phyloP scores from a whole-genome alignment of 2,329 filamentous ascomycete genomes.

The Xylariaceae sp. region DNA sequence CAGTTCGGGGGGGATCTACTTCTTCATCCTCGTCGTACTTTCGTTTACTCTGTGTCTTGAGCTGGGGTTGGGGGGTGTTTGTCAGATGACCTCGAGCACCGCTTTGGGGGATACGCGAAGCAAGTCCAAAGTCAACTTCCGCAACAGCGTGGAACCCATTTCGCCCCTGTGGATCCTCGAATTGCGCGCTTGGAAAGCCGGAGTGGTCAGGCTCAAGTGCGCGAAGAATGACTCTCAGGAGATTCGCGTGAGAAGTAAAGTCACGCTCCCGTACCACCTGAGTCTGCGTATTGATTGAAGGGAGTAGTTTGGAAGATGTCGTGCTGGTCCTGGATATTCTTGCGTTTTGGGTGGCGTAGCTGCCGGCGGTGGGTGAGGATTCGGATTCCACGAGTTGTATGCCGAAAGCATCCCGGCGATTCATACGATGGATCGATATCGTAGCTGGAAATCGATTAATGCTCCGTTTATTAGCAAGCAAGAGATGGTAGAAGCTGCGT shows the following conservation, averaged over 20 bases:
- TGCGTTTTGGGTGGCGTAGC: not conserved
- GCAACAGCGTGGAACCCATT: slow-evolving; percentile 57
- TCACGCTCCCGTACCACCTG: slow-evolving; percentile 20
- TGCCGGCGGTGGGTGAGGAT: not conserved
- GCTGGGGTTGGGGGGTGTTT: slow-evolving; percentile 1
- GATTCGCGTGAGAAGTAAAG: slow-evolving; percentile 28
- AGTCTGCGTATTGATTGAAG: slow-evolving; percentile 23
- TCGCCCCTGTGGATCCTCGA: slow-evolving; percentile 43
- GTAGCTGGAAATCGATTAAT: slow-evolving; percentile 21
- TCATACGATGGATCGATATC: slow-evolving; percentile 31
- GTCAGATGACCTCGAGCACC: slow-evolving; percentile 11
- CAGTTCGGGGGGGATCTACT: slow-evolving; percentile 8
- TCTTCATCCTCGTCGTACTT: slow-evolving; percentile 31
- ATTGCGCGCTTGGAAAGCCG: slow-evolving; percentile 21
- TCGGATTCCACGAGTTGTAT: slow-evolving; percentile 24
- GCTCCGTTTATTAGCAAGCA: slow-evolving; percentile 25
- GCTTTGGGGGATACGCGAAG: slow-evolving; percentile 16
- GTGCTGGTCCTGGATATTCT: slow-evolving; percentile 14
- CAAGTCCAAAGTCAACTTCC: slow-evolving; percentile 37
- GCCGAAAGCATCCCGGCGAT: slow-evolving; percentile 46
- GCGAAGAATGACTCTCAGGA: slow-evolving; percentile 35
- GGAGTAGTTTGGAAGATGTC: slow-evolving; percentile 4
- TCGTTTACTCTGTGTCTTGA: slow-evolving; percentile 32
- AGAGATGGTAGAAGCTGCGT: slow-evolving; percentile 30
- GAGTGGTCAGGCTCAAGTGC: slow-evolving; percentile 26